Conservation (phyloP, 441 rosid species). For the Flueggea neowawraea region DNA sequence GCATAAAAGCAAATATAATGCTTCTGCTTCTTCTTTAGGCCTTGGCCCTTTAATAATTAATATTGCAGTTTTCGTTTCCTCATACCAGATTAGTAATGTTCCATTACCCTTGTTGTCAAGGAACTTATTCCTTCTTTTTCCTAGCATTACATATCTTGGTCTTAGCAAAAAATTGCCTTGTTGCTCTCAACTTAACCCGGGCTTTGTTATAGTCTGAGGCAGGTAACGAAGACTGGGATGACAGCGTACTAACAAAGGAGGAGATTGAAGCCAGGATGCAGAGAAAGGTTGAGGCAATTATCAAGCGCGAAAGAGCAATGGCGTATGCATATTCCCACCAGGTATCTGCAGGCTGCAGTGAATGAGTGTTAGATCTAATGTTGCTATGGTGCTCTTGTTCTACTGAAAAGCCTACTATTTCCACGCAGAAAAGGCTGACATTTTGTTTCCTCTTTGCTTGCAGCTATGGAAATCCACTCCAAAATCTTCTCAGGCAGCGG, state of each 20-base stretch:
- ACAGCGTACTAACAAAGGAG: constrained; percentile 75
- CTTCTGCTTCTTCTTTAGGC: not conserved
- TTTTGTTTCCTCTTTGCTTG: constrained; percentile 9
- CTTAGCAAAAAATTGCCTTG: no score
- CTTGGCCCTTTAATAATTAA: not conserved
- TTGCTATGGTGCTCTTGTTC: no score
- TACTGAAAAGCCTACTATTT: not conserved
- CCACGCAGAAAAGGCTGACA: not conserved
- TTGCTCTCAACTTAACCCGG: no score
- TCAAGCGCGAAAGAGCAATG: constrained; percentile 87
- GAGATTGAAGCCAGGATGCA: constrained; percentile 71
- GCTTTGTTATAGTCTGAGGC: constrained; percentile 46
- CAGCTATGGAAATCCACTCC: constrained; percentile 72
- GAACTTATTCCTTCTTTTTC: no score
- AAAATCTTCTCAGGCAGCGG: constrained; percentile 43
- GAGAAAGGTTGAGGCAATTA: constrained; percentile 66
- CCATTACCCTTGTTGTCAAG: not conserved
- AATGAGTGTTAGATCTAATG: no score
- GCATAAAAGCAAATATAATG: not conserved
- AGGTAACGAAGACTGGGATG: constrained; percentile 80
- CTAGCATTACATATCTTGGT: no score
- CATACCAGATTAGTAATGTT: not conserved
- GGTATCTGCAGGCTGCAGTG: constrained; percentile 34
- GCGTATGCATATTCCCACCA: constrained; percentile 90
- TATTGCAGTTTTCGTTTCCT: not conserved